Base-by-base conservation (phyloP, 148 eudicot species). In the Gaultheria prostrata region DNA sequence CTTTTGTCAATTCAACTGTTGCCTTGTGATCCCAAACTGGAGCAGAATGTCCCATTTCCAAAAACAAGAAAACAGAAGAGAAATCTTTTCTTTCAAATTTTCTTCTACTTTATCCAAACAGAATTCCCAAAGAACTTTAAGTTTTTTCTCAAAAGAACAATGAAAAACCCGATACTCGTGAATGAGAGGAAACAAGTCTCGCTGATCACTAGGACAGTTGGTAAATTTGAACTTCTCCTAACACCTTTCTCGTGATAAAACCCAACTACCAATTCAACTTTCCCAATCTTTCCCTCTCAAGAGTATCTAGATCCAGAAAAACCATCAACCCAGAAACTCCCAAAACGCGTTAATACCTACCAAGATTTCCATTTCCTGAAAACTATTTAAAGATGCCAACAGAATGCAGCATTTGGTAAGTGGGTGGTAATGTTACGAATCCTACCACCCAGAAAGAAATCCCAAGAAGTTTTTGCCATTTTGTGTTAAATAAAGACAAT, bases 41-140 rank as follows among this genome's bases (percentile, higher is more conserved):
- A 73, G 93, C 93, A 78, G 90, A 85, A 88, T 94, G 94, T 70
- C 98, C 96, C 99, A 97, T 97, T 89, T 85, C 51, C 24, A 76
- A 54, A 45, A 51, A n/a, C n/a, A n/a, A n/a, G n/a, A n/a, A n/a
- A n/a, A n/a, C n/a, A n/a, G n/a, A n/a, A n/a, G n/a, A n/a, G n/a
- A n/a, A n/a, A n/a, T n/a, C n/a, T n/a, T n/a, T n/a, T n/a, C n/a
- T n/a, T n/a, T n/a, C n/a, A n/a, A n/a, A n/a, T n/a, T n/a, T n/a
- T n/a, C n/a, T n/a, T n/a, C n/a, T n/a, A n/a, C n/a, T n/a, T n/a
- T n/a, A n/a, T n/a, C n/a, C n/a, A n/a, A n/a, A 79, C 18, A 75
- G 61, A 30, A 28, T 61, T 26, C 56, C 81, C 46, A n/a, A 63
- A 51, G 51, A 77, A 81, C 65, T 70, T 73, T 6, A 12, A 69